phyloP scores from a whole-genome alignment of 495 filamentous ascomycete species.

The Aspergillus taichungensis region DNA sequence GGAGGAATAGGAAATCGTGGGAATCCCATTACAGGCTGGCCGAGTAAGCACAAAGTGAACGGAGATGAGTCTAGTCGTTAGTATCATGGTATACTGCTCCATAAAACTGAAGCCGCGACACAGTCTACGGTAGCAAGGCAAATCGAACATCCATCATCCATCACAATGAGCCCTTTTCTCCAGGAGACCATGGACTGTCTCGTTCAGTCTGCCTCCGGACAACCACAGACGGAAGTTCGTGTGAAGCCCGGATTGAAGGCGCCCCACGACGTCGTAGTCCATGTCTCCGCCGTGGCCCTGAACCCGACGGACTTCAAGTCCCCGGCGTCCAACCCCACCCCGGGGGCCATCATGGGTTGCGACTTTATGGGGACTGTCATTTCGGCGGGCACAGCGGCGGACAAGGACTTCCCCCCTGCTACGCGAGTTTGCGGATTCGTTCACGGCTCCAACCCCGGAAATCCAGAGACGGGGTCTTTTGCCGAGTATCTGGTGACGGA shows the following conservation, averaged over 20 bases:
- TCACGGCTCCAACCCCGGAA: slow-evolving; percentile 30
- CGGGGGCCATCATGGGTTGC: slow-evolving; percentile 33
- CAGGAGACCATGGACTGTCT: too few species aligned
- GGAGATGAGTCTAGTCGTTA: too few species aligned
- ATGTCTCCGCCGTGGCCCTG: slow-evolving; percentile 31
- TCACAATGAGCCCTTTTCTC: too few species aligned
- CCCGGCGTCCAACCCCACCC: slow-evolving; percentile 10
- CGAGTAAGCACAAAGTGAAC: too few species aligned
- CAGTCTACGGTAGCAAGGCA: too few species aligned
- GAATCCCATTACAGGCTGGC: too few species aligned
- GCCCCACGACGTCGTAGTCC: slow-evolving; percentile 31
- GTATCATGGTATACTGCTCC: too few species aligned
- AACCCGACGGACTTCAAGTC: slow-evolving; percentile 46
- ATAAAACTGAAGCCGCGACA: too few species aligned
- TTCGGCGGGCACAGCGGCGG: slow-evolving; percentile 25
- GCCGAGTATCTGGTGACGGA: slow-evolving; percentile 35
- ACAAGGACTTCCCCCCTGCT: slow-evolving; percentile 8
- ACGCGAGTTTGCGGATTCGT: slow-evolving; percentile 32
- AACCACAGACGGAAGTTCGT: too few species aligned
- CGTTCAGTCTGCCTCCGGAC: too few species aligned
- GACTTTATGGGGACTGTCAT: slow-evolving; percentile 42
- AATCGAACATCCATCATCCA: too few species aligned
- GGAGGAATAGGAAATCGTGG: too few species aligned
- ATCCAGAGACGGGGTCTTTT: slow-evolving; percentile 37
- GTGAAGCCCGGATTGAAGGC: background rate